Conservation (phyloP, 148 eudicot genomes). For the Persicaria maculosa region DNA sequence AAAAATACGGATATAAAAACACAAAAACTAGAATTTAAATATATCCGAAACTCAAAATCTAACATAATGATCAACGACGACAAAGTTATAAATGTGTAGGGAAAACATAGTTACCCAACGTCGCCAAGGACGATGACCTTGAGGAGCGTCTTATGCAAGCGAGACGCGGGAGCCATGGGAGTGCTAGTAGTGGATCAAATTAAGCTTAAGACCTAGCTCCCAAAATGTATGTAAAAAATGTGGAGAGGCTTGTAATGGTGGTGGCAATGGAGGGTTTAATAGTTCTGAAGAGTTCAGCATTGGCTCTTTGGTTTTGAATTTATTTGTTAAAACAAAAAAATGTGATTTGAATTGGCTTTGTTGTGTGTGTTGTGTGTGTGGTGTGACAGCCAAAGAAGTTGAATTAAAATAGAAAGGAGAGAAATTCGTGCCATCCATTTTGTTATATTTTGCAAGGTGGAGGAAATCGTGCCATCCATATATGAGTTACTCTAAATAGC, state of each 20-base stretch:
- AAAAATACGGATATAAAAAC: background rate
- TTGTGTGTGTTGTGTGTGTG: background rate
- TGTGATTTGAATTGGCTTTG: too few species aligned
- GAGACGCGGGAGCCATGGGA: slow-evolving; percentile 9
- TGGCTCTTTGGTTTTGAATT: background rate
- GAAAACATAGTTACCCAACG: slow-evolving; percentile 25
- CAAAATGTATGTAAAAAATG: background rate
- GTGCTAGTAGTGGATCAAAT: too few species aligned
- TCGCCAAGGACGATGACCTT: slow-evolving; percentile 45
- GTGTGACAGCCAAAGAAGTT: slow-evolving; percentile 10
- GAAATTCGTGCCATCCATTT: slow-evolving; percentile 11
- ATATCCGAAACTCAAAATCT: background rate
- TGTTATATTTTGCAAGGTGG: background rate
- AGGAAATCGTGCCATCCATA: slow-evolving; percentile 11
- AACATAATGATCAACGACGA: too few species aligned
- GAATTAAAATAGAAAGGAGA: background rate
- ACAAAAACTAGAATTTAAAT: too few species aligned
- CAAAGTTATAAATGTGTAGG: too few species aligned
- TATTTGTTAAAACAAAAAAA: too few species aligned
- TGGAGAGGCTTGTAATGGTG: slow-evolving; percentile 3
- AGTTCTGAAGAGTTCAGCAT: background rate
- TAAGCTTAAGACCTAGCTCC: background rate
- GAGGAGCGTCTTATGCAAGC: slow-evolving; percentile 27
- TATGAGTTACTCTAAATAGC: background rate
- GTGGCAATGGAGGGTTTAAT: slow-evolving; percentile 8